Conservation (phyloP, 805 yeast species). For the Kodamaea jinghongensis region DNA sequence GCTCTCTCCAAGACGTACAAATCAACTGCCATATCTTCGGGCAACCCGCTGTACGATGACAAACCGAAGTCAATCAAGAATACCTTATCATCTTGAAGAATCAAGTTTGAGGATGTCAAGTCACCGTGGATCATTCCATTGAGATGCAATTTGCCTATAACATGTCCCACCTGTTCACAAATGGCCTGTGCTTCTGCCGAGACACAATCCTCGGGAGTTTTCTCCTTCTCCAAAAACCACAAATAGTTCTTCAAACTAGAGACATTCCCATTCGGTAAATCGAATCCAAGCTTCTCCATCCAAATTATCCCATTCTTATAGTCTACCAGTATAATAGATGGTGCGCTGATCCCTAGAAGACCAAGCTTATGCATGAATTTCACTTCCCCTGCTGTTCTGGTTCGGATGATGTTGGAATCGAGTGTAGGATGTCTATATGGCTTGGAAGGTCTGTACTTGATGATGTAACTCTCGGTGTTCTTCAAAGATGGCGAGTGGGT, state of each 20-base stretch:
- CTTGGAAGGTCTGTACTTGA: slow-evolving; percentile 86
- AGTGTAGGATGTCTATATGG: slow-evolving; percentile 85
- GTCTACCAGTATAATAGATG: slow-evolving; percentile 74
- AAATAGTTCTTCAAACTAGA: slow-evolving; percentile 72
- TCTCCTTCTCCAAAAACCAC: slow-evolving; percentile 53
- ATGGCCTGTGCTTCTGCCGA: slow-evolving; percentile 41
- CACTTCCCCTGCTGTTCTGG: slow-evolving; percentile 82
- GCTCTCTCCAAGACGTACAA: slow-evolving; percentile 93
- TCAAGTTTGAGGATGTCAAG: slow-evolving; percentile 83
- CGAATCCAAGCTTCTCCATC: slow-evolving; percentile 77
- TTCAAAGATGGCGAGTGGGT: slow-evolving; percentile 24
- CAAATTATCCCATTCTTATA: slow-evolving; percentile 75
- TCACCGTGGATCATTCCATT: slow-evolving; percentile 91
- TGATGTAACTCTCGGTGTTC: slow-evolving; percentile 45
- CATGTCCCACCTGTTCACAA: slow-evolving; percentile 56
- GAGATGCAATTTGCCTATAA: slow-evolving; percentile 69
- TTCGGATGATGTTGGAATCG: slow-evolving; percentile 72
- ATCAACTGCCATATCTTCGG: slow-evolving; percentile 97
- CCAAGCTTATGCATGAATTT: slow-evolving; percentile 61
- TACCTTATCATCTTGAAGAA: slow-evolving; percentile 49
- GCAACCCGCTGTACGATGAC: slow-evolving; percentile 67
- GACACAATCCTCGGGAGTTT: slow-evolving; percentile 19
- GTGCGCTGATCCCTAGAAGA: slow-evolving; percentile 62
- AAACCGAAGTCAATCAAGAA: slow-evolving; percentile 89
- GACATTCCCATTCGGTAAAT: slow-evolving; percentile 47